Evolutionary conservation across 192 early-diverging fungal species (phyloP).

Genomic region (Martensiomyces pterosporus): DNA sequence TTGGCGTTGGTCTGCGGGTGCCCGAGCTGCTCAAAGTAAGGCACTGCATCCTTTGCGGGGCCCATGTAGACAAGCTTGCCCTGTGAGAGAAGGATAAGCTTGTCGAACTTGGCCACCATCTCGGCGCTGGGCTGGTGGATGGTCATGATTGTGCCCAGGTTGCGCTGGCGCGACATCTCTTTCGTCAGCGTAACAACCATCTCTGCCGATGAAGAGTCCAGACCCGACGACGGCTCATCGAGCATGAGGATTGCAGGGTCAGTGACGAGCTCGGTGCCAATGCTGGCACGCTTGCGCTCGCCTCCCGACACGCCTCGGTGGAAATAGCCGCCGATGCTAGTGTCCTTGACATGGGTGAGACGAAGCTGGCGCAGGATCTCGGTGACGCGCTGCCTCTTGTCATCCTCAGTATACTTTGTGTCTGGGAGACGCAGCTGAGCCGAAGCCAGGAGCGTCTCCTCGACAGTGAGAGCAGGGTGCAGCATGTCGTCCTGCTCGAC

Average conservation of each 20-base stretch:
- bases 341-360: conserved; percentile 48
- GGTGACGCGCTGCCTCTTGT: conserved; percentile 52
- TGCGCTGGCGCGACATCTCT: conserved; percentile 41
- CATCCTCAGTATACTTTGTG: conserved; percentile 18
- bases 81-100: conserved; percentile 56
- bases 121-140: conserved; percentile 78
- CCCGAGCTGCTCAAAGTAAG: conserved; percentile 30
- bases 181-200: conserved; percentile 46
- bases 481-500: conserved; percentile 32
- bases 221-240: conserved; percentile 53
- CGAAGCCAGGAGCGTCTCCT: conserved; percentile 62
- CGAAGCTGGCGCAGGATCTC: conserved; percentile 56
- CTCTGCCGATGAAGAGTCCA: conserved; percentile 54
- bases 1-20: conserved; percentile 52
- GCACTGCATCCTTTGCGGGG: conserved; percentile 7
- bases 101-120: conserved; percentile 66
- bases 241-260: conserved; percentile 38
- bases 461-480: conserved; percentile 55
- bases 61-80: conserved; percentile 56
- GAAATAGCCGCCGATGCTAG: conserved; percentile 20
- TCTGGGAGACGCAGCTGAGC: conserved; percentile 58
- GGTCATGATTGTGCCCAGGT: conserved; percentile 64
- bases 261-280: conserved; percentile 18
- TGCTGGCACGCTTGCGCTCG: conserved; percentile 20
- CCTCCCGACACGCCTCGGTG: conserved; percentile 27